Conservation (phyloP, 768 basidiomycete species). For the Mycena amicta region DNA sequence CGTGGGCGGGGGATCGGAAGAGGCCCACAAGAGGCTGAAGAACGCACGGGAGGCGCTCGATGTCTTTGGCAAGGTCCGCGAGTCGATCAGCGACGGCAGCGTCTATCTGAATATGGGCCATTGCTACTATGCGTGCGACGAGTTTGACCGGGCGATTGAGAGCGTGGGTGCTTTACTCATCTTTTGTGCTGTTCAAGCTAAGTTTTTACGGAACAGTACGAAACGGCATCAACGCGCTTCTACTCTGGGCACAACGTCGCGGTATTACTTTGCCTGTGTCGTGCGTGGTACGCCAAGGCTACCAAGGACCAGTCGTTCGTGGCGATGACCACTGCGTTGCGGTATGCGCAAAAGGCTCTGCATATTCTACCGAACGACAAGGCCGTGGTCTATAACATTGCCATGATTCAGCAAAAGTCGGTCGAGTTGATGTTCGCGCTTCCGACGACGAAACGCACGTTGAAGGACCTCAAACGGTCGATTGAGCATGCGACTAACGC, state of each 20-base stretch:
- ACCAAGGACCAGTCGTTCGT: constrained; percentile 83
- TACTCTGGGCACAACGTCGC: constrained; percentile 74
- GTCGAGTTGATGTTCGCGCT: constrained; percentile 86
- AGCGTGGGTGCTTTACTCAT: constrained; percentile 57
- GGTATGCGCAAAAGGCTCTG: constrained; percentile 87
- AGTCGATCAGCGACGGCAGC: constrained; percentile 77
- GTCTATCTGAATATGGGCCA: constrained; percentile 97
- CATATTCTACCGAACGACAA: constrained; percentile 88
- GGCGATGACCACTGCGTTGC: constrained; percentile 83
- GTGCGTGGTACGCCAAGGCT: constrained; percentile 94
- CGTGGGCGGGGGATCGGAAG: constrained; percentile 49
- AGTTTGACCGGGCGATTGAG: constrained; percentile 95
- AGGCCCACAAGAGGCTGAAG: constrained; percentile 62
- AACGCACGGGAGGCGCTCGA: constrained; percentile 87
- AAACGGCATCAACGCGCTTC: constrained; percentile 83
- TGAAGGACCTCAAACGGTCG: constrained; percentile 77
- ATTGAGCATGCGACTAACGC: constrained; percentile 84
- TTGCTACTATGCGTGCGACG: constrained; percentile 89
- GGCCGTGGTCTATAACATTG: constrained; percentile 91
- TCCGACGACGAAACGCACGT: constrained; percentile 71
- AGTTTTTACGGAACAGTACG: constrained; percentile 61
- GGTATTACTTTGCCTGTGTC: constrained; percentile 81
- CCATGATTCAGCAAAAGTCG: constrained; percentile 97
- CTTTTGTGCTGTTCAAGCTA: neutral
- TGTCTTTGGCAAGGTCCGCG: constrained; percentile 88